These are phyloP conservation scores for Circinella umbellata DNA, from an alignment of 371 early-diverging fungal species.

Conservation along the genomic window DNA sequence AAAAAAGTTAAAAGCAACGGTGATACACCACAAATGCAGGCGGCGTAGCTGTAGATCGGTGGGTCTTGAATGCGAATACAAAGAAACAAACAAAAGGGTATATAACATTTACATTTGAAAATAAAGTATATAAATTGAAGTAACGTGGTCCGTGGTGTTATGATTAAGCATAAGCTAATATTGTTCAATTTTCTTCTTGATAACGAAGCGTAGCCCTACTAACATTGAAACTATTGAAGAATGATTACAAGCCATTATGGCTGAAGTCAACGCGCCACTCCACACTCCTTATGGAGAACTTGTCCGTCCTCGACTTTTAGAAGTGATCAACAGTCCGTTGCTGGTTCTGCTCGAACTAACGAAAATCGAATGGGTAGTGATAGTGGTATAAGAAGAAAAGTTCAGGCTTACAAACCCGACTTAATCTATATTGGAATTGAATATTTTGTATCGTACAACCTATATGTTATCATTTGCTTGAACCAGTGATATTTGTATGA, in stretches of 20 bases:
- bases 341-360: too few species aligned
- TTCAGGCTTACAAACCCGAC: too few species aligned
- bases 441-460: too few species aligned
- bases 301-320: constrained; percentile 38
- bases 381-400: too few species aligned
- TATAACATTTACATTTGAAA: neutral
- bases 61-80: constrained; percentile 40
- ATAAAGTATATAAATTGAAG: neutral
- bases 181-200: neutral
- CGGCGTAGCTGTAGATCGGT: constrained; percentile 47
- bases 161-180: constrained; percentile 1
- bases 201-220: constrained; percentile 61
- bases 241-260: constrained; percentile 60
- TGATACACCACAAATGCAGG: constrained; percentile 38
- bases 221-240: constrained; percentile 78
- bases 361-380: too few species aligned
- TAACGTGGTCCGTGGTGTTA: neutral
- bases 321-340: too few species aligned
- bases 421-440: too few species aligned
- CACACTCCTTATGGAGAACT: constrained; percentile 52
- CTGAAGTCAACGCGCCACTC: constrained; percentile 60
- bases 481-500: too few species aligned
- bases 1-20: constrained; percentile 73
- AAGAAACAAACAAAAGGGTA: constrained; percentile 51
- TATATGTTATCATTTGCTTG: too few species aligned